Conservation (phyloP, 768 basidiomycete species). For the Suillus weaverae region DNA sequence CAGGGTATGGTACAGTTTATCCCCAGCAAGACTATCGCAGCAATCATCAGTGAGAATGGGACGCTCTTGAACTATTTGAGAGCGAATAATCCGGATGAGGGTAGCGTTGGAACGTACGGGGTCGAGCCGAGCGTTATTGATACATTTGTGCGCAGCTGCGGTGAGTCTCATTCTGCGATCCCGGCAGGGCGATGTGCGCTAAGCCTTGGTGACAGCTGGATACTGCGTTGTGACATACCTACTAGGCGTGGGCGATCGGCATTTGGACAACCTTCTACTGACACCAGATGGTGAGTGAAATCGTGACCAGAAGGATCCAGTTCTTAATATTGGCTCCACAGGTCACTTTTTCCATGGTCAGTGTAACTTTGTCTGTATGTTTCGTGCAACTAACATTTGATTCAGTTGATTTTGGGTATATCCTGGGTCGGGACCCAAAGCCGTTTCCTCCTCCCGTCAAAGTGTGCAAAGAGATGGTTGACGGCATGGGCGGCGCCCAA, state of each 20-base stretch:
- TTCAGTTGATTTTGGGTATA: constrained; percentile 96
- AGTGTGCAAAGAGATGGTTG: constrained; percentile 99
- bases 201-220: constrained; percentile 61
- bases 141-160: constrained; percentile 95
- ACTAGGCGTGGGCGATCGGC: constrained; percentile 95
- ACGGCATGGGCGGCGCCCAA: constrained; percentile 97
- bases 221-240: constrained; percentile 98
- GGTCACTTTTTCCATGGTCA: constrained; percentile 96
- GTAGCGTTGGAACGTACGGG: constrained; percentile 90
- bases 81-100: constrained; percentile 87
- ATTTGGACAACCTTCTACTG: constrained; percentile 91
- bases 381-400: constrained; percentile 14
- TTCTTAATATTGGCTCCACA: constrained; percentile 23
- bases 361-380: constrained; percentile 14
- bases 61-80: constrained; percentile 86
- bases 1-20: constrained; percentile 98
- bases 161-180: constrained; percentile 46
- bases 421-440: constrained; percentile 95
- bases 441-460: constrained; percentile 98
- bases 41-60: constrained; percentile 91
- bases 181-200: constrained; percentile 11
- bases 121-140: constrained; percentile 95
- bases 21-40: constrained; percentile 92
- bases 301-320: constrained; percentile 1
- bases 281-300: constrained; percentile 75